phyloP scores from a whole-genome alignment of 371 early-diverging fungal species.

The Conidiobolus incongruus region DNA sequence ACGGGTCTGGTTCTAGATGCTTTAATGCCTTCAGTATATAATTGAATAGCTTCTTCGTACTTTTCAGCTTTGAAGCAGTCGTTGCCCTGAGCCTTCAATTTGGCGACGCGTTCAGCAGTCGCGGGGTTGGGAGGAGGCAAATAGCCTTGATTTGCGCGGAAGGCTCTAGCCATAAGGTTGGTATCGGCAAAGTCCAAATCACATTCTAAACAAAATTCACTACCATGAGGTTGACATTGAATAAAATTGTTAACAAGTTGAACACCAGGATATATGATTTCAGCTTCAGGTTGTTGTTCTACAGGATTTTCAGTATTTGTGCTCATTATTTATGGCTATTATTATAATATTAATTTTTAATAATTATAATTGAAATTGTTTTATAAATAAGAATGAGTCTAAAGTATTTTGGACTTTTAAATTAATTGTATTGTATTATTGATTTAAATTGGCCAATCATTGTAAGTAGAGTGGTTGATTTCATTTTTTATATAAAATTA shows the following conservation, averaged over 20 bases:
- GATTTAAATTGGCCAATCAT: no score
- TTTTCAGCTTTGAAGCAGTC: slow-evolving; percentile 34
- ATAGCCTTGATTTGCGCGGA: slow-evolving; percentile 17
- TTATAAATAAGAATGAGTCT: no score
- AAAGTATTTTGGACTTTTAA: no score
- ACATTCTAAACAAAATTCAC: slow-evolving; percentile 1
- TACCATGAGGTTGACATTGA: background rate
- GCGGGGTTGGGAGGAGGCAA: slow-evolving; percentile 51
- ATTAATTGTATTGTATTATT: no score
- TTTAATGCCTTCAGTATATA: slow-evolving; percentile 47
- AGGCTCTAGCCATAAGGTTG: slow-evolving; percentile 2
- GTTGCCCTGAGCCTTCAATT: slow-evolving; percentile 54
- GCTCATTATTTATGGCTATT: no score
- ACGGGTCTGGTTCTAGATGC: slow-evolving; percentile 42
- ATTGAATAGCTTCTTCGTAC: slow-evolving; percentile 38
- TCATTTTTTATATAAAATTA: no score
- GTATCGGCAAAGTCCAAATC: background rate
- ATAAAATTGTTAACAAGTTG: background rate
- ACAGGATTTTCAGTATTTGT: no score
- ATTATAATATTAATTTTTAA: no score
- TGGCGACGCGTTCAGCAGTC: slow-evolving; percentile 31
- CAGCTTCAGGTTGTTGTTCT: no score
- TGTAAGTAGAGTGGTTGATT: no score
- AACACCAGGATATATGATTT: no score
- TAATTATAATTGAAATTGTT: no score